phyloP scores from a whole-genome alignment of 352 stramenopile species.

The Pythium oligandrum region DNA sequence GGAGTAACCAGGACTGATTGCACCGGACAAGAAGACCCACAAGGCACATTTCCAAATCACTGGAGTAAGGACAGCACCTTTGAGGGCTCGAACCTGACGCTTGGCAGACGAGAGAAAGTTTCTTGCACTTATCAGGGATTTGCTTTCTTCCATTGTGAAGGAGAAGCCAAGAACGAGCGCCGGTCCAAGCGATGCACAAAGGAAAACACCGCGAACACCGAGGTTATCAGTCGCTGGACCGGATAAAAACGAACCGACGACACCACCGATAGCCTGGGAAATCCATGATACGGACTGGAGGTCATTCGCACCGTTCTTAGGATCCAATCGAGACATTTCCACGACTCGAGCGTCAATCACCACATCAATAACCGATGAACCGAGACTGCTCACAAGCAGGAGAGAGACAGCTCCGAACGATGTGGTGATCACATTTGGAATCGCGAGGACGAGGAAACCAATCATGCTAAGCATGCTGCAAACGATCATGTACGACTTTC shows the following conservation, averaged over 20 bases:
- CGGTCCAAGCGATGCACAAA: slow-evolving; percentile 86
- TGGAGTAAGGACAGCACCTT: slow-evolving; percentile 74
- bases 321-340: slow-evolving; percentile 87
- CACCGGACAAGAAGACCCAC: slow-evolving; percentile 95
- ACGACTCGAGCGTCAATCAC: slow-evolving; percentile 96
- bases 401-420: slow-evolving; percentile 47
- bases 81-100: slow-evolving; percentile 56
- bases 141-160: slow-evolving; percentile 84
- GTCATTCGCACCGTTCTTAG: slow-evolving; percentile 86
- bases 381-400: slow-evolving; percentile 80
- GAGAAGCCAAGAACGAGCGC: slow-evolving; percentile 89
- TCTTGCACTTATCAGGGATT: slow-evolving; percentile 32
- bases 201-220: slow-evolving; percentile 90
- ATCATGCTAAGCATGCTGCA: slow-evolving; percentile 64
- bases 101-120: slow-evolving; percentile 51
- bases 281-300: slow-evolving; percentile 95
- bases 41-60: slow-evolving; percentile 95
- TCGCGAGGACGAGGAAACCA: slow-evolving; percentile 52
- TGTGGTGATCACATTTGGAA: slow-evolving; percentile 52
- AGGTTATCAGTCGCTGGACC: slow-evolving; percentile 89
- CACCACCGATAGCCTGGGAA: slow-evolving; percentile 88
- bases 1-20: slow-evolving; percentile 90
- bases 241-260: slow-evolving; percentile 91
- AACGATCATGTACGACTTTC: slow-evolving; percentile 94
- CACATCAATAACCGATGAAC: slow-evolving; percentile 93